phyloP scores from a whole-genome alignment of 2,329 filamentous ascomycete species.

The Venturia aucupariae region DNA sequence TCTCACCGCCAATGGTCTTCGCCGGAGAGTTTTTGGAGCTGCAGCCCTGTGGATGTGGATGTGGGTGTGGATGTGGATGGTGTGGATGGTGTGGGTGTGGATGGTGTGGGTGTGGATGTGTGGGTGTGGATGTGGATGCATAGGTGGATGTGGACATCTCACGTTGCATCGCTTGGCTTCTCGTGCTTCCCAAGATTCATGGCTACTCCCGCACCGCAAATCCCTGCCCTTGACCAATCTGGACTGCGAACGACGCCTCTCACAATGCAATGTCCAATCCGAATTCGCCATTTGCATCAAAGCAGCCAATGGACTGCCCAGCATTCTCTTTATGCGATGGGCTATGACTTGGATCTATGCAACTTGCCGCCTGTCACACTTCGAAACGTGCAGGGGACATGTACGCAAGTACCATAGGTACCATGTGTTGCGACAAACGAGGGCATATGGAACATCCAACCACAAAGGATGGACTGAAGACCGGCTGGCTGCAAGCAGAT shows the following conservation, averaged over 20 bases:
- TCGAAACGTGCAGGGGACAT: background rate
- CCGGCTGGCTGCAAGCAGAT: background rate
- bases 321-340: background rate
- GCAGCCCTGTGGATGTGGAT: constrained; percentile 1
- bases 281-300: background rate
- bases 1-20: background rate
- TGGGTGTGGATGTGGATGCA: too few species aligned
- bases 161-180: background rate
- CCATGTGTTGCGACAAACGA: constrained; percentile 8
- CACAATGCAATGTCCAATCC: background rate
- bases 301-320: background rate
- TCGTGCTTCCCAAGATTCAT: background rate
- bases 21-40: background rate
- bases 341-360: background rate
- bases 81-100: too few species aligned
- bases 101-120: too few species aligned
- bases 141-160: too few species aligned
- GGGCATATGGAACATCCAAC: background rate
- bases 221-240: background rate
- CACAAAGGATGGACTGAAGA: background rate
- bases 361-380: background rate
- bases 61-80: too few species aligned
- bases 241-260: background rate
- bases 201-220: constrained; percentile 1
- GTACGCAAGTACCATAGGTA: too few species aligned